Base-by-base conservation (phyloP, 495 filamentous ascomycete genomes). In the Cercophora scortea region DNA sequence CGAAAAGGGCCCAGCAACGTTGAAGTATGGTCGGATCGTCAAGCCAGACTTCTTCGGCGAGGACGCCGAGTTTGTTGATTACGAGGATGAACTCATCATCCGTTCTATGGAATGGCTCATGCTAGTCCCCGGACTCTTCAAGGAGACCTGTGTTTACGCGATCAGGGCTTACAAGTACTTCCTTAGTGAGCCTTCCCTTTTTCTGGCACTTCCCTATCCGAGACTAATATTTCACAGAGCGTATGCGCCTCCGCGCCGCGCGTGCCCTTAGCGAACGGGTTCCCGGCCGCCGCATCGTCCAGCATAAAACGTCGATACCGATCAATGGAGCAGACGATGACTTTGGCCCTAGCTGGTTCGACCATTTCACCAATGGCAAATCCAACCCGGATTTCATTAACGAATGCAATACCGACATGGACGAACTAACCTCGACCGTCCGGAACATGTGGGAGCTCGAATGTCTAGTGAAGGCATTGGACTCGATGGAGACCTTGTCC, bases 51-150 rank as follows among this genome's bases (percentile, higher is more conserved):
- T 88, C 57, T 82, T 89, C 19, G 84, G 84, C 15, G 77, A 81
- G 5, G 74, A 80, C 40, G 61, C 81, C 13, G 77, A 81, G 12
- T 64, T 68, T 12, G 67, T 74, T 6, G 63, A 71, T 13, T n/a
- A 49, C 11, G 60, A 79, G 47, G 89, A 95, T 52, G 79, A 87
- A 45, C 70, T 79, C 41, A 71, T 96, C 52, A 89, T 96, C 46
- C 79, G 84, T 38, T 82, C 85, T 49, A 65, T 96, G 50, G 87
- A 95, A 59, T 98, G 93, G 93, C 84, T 89, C 62, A 67, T 87
- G 53, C 71, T 85, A 43, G 73, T 89, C 12, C 82, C 86, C 25
- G 84, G 78, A 1, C 74, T 88, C 50, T 89, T 87, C 77, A 64
- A 73, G 32, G 77, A 87, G 53, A 86, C 89, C 3, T 89, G 91